Percentiles rank a stretch among this genome's conserved stretches.
Evolutionary conservation across 345 rosid species (phyloP).

Genomic region (Populus nigra): DNA sequence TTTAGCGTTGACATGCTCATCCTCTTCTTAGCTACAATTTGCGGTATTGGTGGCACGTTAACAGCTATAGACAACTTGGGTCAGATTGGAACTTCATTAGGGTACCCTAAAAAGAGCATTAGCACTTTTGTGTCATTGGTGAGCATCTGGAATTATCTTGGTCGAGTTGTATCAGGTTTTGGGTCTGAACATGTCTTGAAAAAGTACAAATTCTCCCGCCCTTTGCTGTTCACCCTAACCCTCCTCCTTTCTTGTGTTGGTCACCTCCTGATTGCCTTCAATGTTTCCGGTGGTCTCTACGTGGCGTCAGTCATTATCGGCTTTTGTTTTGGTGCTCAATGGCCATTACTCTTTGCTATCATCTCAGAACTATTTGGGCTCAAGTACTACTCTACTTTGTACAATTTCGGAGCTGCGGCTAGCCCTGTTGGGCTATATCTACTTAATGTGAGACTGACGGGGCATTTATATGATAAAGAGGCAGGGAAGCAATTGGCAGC

Average conservation of each 20-base stretch:
- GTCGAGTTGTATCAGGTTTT: conserved; percentile 53
- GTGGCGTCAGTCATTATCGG: conserved; percentile 53
- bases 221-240: conserved; percentile 43
- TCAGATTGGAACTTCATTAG: conserved; percentile 56
- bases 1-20: conserved; percentile 54
- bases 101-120: conserved; percentile 46
- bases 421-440: conserved; percentile 63
- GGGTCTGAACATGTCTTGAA: conserved; percentile 45
- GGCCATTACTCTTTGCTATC: conserved; percentile 57
- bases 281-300: conserved; percentile 43
- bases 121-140: conserved; percentile 57
- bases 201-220: conserved; percentile 50
- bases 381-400: conserved; percentile 59
- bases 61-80: conserved; percentile 65
- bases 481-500: conserved; percentile 48
- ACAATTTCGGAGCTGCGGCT: conserved; percentile 57
- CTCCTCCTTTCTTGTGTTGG: conserved; percentile 49
- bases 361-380: conserved; percentile 65
- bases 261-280: conserved; percentile 49
- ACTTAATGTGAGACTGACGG: conserved; percentile 51
- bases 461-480: conserved; percentile 55
- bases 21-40: conserved; percentile 52
- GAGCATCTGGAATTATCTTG: conserved; percentile 65
- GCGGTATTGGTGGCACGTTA: conserved; percentile 60
- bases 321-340: conserved; percentile 59